Percentiles rank a stretch among this genome's conserved stretches.
phyloP scores from a whole-genome alignment of 345 rosid species.

The Pistacia vera region DNA sequence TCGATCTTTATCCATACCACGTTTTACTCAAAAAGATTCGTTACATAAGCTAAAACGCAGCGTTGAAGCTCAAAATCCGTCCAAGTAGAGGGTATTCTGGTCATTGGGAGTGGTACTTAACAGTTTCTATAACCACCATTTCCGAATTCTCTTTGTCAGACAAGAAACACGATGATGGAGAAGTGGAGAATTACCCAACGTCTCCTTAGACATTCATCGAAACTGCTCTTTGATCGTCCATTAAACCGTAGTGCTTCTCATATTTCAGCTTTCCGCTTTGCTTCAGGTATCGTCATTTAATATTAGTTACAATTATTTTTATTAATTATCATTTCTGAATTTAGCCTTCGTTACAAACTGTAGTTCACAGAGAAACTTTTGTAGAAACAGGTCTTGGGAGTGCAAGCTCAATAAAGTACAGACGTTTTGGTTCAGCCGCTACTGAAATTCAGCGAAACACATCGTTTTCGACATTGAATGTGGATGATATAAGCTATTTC shows the following conservation, averaged over 20 bases:
- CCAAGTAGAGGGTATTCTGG: slow-evolving; percentile 8
- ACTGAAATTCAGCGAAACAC: slow-evolving; percentile 57
- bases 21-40: too few relatives aligned
- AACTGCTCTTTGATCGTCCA: slow-evolving; percentile 29
- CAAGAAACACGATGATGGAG: slow-evolving; percentile 35
- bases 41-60: background rate
- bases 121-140: background rate
- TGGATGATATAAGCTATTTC: slow-evolving; percentile 67
- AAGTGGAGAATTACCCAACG: slow-evolving; percentile 48
- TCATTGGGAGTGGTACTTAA: background rate
- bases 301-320: background rate
- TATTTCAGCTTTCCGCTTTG: background rate
- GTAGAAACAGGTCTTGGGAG: slow-evolving; percentile 15
- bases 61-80: background rate
- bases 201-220: slow-evolving; percentile 30
- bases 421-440: slow-evolving; percentile 49
- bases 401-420: slow-evolving; percentile 28
- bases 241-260: background rate
- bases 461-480: slow-evolving; percentile 60
- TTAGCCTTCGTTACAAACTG: background rate
- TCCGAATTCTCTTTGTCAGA: background rate
- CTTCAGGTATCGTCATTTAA: background rate
- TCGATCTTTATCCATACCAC: too few relatives aligned
- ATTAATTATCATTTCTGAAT: background rate
- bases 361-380: background rate